Evolutionary conservation across 169 alveolate species (phyloP).

Genomic region (Cryptosporidium bovis): DNA sequence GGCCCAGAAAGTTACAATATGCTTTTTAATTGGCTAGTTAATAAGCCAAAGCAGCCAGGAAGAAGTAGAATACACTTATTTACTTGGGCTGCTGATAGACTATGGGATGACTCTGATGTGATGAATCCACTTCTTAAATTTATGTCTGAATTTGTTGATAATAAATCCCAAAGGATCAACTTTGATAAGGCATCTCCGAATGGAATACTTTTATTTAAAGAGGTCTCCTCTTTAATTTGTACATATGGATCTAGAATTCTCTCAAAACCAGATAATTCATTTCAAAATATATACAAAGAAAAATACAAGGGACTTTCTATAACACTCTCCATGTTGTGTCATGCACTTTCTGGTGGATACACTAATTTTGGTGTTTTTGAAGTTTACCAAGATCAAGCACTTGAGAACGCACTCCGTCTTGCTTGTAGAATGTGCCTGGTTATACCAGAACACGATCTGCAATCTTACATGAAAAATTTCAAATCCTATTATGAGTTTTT

Average conservation of each 20-base stretch:
- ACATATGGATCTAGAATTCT: conserved; percentile 79
- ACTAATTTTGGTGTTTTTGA: conserved; percentile 93
- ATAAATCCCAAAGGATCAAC: conserved; percentile 88
- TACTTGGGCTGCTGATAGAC: conserved; percentile 87
- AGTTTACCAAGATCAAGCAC: conserved; percentile 90
- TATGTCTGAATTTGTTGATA: conserved; percentile 87
- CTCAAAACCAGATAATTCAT: conserved; percentile 80
- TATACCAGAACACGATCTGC: conserved; percentile 88
- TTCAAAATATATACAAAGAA: conserved; percentile 87
- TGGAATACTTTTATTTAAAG: conserved; percentile 91
- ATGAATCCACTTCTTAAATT: conserved; percentile 91
- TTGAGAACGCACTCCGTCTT: conserved; percentile 88
- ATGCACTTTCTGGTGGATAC: conserved; percentile 91
- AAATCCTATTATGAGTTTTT: conserved; percentile 88
- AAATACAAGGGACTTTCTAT: conserved; percentile 92
- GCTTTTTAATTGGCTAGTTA: conserved; percentile 90
- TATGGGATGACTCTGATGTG: conserved; percentile 91
- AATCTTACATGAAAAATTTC: conserved; percentile 84
- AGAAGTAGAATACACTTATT: conserved; percentile 83
- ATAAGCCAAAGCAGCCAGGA: conserved; percentile 86
- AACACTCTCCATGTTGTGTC: conserved; percentile 87
- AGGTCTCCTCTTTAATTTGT: conserved; percentile 86
- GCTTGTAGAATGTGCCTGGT: conserved; percentile 89
- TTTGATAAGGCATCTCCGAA: conserved; percentile 92
- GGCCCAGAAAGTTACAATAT: conserved; percentile 86